Evolutionary conservation across 495 filamentous ascomycete species (phyloP).

Genomic region (Tuber borchii): DNA sequence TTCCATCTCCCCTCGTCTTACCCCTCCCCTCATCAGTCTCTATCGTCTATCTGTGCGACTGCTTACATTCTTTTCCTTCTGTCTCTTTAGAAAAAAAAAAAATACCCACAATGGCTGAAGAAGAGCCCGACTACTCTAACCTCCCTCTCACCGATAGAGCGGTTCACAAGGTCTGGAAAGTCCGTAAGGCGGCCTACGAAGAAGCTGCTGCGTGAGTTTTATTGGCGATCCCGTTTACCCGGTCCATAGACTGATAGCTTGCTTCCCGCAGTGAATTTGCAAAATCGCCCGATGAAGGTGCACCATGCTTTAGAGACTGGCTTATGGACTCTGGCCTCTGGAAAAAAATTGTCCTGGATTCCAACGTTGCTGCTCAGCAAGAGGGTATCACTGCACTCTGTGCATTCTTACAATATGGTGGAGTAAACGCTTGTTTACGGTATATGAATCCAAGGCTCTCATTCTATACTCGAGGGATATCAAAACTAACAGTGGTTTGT

Average conservation of each 20-base stretch:
- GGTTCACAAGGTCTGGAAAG: constrained; percentile 81
- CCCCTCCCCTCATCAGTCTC: constrained; percentile 23
- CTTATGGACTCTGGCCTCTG: constrained; percentile 75
- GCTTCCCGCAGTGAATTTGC: constrained; percentile 53
- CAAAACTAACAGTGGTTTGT: constrained; percentile 19
- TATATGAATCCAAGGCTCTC: constrained; percentile 38
- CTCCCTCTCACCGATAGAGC: constrained; percentile 40
- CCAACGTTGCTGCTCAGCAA: constrained; percentile 94
- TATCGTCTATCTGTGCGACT: constrained; percentile 8
- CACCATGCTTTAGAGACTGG: constrained; percentile 79
- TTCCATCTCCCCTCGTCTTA: constrained; percentile 12
- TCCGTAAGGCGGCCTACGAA: constrained; percentile 90
- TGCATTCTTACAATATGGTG: constrained; percentile 82
- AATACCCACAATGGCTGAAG: constrained; percentile 36
- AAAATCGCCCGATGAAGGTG: constrained; percentile 75
- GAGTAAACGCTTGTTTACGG: constrained; percentile 68
- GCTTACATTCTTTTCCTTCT: constrained; percentile 4
- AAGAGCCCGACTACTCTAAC: constrained; percentile 41
- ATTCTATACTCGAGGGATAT: constrained; percentile 7
- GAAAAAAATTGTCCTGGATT: constrained; percentile 90
- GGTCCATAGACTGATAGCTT: constrained; percentile 6
- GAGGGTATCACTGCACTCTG: constrained; percentile 83
- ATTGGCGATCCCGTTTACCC: neutral
- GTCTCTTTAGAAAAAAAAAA: constrained; percentile 14
- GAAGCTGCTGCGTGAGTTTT: constrained; percentile 53